Evolutionary conservation across 139 green algal species (phyloP), one percentile per base, ranked within the genome.

Genomic region (Zygnema circumcarinatum): DNA sequence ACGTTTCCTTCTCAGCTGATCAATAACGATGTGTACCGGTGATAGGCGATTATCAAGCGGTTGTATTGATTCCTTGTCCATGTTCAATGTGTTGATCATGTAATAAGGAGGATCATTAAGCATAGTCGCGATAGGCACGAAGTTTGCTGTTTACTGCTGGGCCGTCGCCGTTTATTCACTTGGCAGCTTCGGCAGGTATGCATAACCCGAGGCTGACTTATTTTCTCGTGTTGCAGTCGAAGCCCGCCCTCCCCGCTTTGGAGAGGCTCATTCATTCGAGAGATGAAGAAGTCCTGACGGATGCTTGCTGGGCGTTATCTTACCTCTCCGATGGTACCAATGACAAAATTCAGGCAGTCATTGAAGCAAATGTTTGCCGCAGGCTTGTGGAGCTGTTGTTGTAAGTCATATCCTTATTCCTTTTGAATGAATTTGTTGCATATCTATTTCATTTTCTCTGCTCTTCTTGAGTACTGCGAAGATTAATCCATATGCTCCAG

Each of bases 321-420:
- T 99, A 99, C 92, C 93, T 99, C 31, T 98, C 94, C 21, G 97
- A 99, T 93, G 97, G 97, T 40, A 95, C 96, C 86, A 99, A 99
- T 89, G 96, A 99, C 91, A 97, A 97, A 85, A 99, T 99, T 87
- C 95, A 99, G 92, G 92, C 90, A 36, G 97, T 99, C 87, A 98
- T 99, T 41, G 93, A 98, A 83, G 92, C 94, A 1, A 96, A 95
- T 62, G 96, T 99, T 0, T 98, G 94, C 92, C 86, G 94, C 39
- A 92, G 97, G 1, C 94, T 99, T 36, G 94, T 97, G 52, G 95
- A 98, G 87, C 86, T 96, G 25, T 89, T 95, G 1, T 84, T 86
- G 87, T 91, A 42, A 91, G 87, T 91, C 2, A 20, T 31, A 85
- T 35, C 75, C n/a, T n/a, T n/a, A n/a, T 11, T 38, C 20, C 2